Conservation (phyloP, 495 filamentous ascomycete species). For the Penicillium pulvis region DNA sequence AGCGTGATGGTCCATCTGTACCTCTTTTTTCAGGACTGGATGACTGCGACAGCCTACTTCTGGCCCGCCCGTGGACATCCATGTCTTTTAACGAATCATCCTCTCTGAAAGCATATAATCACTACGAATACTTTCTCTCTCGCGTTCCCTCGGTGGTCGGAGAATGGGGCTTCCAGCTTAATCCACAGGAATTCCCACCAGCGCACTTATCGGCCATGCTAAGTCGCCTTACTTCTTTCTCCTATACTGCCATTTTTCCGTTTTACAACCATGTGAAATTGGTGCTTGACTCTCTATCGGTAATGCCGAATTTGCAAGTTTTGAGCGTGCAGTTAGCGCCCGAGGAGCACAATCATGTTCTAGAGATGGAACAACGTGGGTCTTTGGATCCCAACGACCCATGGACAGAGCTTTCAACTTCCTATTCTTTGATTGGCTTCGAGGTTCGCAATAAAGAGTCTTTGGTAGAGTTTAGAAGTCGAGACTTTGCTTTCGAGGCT, state of each 20-base stretch:
- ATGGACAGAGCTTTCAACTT: slow-evolving; percentile 47
- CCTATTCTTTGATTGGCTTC: slow-evolving; percentile 41
- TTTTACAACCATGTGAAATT: slow-evolving; percentile 48
- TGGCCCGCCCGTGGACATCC: slow-evolving; percentile 35
- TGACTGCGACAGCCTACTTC: slow-evolving; percentile 23
- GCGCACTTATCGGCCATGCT: slow-evolving; percentile 17
- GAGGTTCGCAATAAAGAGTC: slow-evolving; percentile 26
- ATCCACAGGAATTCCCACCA: neutral
- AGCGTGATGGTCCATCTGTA: slow-evolving; percentile 15
- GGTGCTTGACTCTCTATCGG: slow-evolving; percentile 30
- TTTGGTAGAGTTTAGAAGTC: slow-evolving; percentile 29
- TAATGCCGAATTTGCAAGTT: slow-evolving; percentile 32
- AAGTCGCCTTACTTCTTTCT: slow-evolving; percentile 31
- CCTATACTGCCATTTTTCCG: slow-evolving; percentile 47
- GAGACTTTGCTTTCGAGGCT: slow-evolving; percentile 31
- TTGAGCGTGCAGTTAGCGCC: slow-evolving; percentile 40
- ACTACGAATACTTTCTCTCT: slow-evolving; percentile 47
- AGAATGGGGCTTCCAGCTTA: slow-evolving; percentile 30
- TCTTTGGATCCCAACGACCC: slow-evolving; percentile 47
- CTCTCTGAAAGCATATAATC: slow-evolving; percentile 44
- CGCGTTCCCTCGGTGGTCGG: slow-evolving; percentile 39
- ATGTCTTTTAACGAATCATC: slow-evolving; percentile 45
- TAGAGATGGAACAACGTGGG: slow-evolving; percentile 41
- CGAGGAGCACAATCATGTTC: slow-evolving; percentile 31
- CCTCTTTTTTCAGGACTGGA: slow-evolving; percentile 11